A percentile compares a stretch with the other conserved stretches of the same genome.
Evolutionary conservation across 1,139 yeast genomes (phyloP).

Genomic region (Lizanozyma gosingica): DNA sequence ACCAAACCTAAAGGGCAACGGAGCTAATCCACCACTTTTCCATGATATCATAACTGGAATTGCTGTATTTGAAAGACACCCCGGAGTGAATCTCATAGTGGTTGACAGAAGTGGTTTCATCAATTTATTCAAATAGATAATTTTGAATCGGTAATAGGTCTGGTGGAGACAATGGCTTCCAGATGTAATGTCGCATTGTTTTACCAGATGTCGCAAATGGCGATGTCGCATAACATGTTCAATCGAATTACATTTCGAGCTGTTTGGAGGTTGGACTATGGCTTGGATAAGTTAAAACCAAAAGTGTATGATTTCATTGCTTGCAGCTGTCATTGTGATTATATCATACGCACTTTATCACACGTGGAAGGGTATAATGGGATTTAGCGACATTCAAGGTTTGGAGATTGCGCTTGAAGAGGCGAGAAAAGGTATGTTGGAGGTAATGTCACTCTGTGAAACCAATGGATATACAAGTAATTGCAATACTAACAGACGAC

Average conservation of each 20-base stretch:
- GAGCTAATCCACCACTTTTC: constrained; percentile 26
- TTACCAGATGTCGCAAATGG: too few species aligned
- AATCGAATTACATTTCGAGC: too few species aligned
- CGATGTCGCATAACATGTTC: too few species aligned
- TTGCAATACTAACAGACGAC: too few species aligned
- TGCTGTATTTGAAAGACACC: constrained; percentile 40
- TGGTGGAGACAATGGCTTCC: too few species aligned
- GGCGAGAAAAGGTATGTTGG: constrained; percentile 47
- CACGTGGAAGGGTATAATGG: constrained; percentile 18
- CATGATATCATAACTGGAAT: constrained; percentile 45
- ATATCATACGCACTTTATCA: too few species aligned
- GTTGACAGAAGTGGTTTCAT: constrained; percentile 58
- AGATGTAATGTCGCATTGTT: too few species aligned
- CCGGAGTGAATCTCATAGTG: constrained; percentile 45
- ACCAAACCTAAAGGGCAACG: constrained; percentile 17
- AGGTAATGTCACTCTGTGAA: not conserved
- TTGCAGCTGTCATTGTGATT: too few species aligned
- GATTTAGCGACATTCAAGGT: constrained; percentile 57
- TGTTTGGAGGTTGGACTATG: too few species aligned
- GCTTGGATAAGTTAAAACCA: too few species aligned
- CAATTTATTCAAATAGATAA: constrained; percentile 40
- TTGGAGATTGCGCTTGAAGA: constrained; percentile 65
- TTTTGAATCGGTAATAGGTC: not conserved
- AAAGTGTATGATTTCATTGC: too few species aligned
- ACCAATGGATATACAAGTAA: not conserved